phyloP scores from a whole-genome alignment of 129 eudicot genomes.

The Centella asiatica region DNA sequence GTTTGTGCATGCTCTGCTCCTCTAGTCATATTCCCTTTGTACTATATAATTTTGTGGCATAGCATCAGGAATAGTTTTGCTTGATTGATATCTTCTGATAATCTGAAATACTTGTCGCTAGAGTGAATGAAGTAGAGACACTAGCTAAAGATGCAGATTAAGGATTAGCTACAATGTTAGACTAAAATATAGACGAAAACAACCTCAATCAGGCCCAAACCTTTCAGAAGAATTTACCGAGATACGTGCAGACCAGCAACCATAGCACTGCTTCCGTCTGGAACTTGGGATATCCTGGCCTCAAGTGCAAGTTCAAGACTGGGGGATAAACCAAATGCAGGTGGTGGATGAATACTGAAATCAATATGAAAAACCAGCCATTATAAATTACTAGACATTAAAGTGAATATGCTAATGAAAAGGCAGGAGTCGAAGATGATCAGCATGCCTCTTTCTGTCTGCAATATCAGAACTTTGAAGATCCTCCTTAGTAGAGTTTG shows the following conservation, averaged over 20 bases:
- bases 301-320: slow-evolving; percentile 44
- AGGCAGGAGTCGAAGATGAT: slow-evolving; percentile 3
- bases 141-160: neutral
- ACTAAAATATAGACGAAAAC: slow-evolving; percentile 4
- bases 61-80: neutral
- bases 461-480: slow-evolving; percentile 30
- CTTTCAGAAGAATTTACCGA: slow-evolving; percentile 70
- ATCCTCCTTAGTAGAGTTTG: slow-evolving; percentile 28
- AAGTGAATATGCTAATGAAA: neutral
- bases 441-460: slow-evolving; percentile 36
- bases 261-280: slow-evolving; percentile 47
- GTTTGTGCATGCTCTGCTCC: neutral
- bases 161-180: neutral
- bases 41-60: too few species aligned
- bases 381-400: neutral
- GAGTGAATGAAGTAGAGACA: too few species aligned
- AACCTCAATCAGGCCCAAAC: slow-evolving; percentile 57
- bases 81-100: neutral
- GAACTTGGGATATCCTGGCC: slow-evolving; percentile 34
- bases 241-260: slow-evolving; percentile 54
- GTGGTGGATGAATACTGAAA: slow-evolving; percentile 55
- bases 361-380: slow-evolving; percentile 10
- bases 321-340: slow-evolving; percentile 63
- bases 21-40: neutral
- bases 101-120: too few species aligned